Percentiles rank a stretch among this genome's conserved stretches.
Evolutionary conservation across 139 green algal genomes (phyloP).

Genomic region (Closterium sp.): DNA sequence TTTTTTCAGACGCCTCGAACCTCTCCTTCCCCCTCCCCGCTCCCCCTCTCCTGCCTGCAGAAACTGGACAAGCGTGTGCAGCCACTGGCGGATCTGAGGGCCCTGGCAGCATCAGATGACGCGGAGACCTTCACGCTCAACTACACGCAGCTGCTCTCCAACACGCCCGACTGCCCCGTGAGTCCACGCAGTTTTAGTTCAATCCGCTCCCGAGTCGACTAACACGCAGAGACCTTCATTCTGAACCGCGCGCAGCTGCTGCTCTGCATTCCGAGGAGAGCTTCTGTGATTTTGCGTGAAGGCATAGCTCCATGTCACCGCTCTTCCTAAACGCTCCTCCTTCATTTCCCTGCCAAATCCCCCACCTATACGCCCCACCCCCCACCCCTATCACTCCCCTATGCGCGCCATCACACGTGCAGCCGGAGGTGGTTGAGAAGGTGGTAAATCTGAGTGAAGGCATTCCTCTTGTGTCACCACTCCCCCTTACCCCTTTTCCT

Average conservation of each 20-base stretch:
- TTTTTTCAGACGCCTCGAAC: too few species aligned
- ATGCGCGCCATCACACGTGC: background rate
- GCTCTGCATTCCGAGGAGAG: too few species aligned
- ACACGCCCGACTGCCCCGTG: slow-evolving; percentile 45
- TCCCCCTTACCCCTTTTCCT: background rate
- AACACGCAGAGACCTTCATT: background rate
- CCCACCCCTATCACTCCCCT: background rate
- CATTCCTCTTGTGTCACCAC: background rate
- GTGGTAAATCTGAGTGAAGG: background rate
- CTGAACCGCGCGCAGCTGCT: background rate
- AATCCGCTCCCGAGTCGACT: too few species aligned
- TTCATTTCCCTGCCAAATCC: background rate
- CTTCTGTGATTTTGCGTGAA: background rate
- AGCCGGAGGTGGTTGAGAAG: slow-evolving; percentile 11
- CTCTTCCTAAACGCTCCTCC: background rate
- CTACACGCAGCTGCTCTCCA: slow-evolving; percentile 65
- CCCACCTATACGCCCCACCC: background rate
- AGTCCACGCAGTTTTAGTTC: too few species aligned
- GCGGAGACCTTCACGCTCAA: slow-evolving; percentile 67
- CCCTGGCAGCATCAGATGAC: slow-evolving; percentile 61
- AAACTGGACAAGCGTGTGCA: slow-evolving; percentile 54
- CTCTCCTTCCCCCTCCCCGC: background rate
- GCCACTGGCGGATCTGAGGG: slow-evolving; percentile 56
- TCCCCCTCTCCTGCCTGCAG: background rate
- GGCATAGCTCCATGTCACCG: background rate